Evolutionary conservation across 495 filamentous ascomycete genomes (phyloP).

Genomic region (Penicillium herquei): DNA sequence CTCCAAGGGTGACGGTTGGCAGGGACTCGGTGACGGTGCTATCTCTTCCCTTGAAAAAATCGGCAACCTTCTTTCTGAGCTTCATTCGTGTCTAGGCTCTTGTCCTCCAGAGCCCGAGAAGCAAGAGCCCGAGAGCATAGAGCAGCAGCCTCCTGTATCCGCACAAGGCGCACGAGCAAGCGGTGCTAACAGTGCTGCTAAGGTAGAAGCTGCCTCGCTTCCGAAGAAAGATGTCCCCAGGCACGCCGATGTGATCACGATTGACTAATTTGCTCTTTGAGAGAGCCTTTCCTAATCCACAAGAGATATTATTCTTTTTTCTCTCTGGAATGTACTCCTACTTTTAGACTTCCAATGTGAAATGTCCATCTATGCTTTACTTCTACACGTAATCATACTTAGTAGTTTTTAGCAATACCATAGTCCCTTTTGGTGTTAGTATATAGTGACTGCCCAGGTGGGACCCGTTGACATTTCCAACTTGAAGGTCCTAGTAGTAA

Average conservation of each 20-base stretch:
- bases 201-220: constrained; percentile 2
- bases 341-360: constrained; percentile 24
- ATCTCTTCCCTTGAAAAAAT: constrained; percentile 37
- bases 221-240: constrained; percentile 11
- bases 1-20: constrained; percentile 48
- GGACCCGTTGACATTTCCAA: too few relatives aligned
- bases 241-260: constrained; percentile 38
- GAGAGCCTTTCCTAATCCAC: constrained; percentile 1
- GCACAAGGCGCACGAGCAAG: background rate
- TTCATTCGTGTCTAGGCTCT: constrained; percentile 31
- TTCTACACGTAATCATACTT: background rate
- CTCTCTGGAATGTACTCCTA: constrained; percentile 27
- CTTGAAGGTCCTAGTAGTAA: too few relatives aligned
- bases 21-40: constrained; percentile 46
- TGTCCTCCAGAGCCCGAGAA: constrained; percentile 12
- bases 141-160: background rate
- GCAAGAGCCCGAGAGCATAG: constrained; percentile 5
- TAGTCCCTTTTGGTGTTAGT: too few relatives aligned
- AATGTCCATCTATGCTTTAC: constrained; percentile 11
- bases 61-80: constrained; percentile 38
- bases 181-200: background rate
- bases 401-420: too few relatives aligned
- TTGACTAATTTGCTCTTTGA: constrained; percentile 29
- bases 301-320: background rate
- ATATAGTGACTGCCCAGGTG: too few relatives aligned